These are phyloP conservation scores for Myxozyma monticola DNA, from an alignment of 805 yeast genomes.

Conservation along the genomic window DNA sequence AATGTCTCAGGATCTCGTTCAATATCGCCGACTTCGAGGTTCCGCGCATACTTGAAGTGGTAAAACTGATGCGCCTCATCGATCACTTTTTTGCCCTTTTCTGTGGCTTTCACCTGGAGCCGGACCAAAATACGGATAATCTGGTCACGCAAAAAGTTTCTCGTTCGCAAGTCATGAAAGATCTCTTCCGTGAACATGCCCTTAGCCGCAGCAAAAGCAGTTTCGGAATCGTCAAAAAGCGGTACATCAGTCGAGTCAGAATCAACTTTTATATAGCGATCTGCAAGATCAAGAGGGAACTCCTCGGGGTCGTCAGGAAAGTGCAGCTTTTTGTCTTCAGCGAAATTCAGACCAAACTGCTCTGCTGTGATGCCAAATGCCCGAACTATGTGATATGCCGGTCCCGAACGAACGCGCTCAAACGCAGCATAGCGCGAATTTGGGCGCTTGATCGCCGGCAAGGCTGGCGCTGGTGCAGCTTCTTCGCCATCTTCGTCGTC, in stretches of 20 bases:
- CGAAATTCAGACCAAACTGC: constrained; percentile 79
- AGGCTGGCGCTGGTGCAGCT: constrained; percentile 37
- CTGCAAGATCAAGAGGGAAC: constrained; percentile 62
- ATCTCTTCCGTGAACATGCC: constrained; percentile 77
- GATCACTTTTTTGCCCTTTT: constrained; percentile 76
- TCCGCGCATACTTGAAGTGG: constrained; percentile 87
- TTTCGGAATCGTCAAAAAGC: constrained; percentile 36
- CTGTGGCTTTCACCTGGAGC: constrained; percentile 75
- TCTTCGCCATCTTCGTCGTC: constrained; percentile 10
- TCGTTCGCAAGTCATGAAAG: constrained; percentile 74
- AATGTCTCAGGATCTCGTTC: constrained; percentile 74
- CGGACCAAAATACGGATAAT: constrained; percentile 57
- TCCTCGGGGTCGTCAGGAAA: constrained; percentile 66
- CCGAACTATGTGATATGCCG: constrained; percentile 34
- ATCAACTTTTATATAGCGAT: constrained; percentile 36
- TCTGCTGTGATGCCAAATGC: constrained; percentile 77
- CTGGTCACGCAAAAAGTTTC: constrained; percentile 62
- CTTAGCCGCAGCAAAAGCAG: constrained; percentile 71
- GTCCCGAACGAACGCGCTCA: constrained; percentile 37
- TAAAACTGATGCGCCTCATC: constrained; percentile 78
- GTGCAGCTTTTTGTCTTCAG: constrained; percentile 64
- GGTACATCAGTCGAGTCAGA: constrained; percentile 15
- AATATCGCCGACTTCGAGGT: constrained; percentile 75
- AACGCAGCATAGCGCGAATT: constrained; percentile 43
- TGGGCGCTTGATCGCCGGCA: constrained; percentile 38